Conservation (phyloP, 768 basidiomycete genomes). For the Pleurotus tuoliensis region DNA sequence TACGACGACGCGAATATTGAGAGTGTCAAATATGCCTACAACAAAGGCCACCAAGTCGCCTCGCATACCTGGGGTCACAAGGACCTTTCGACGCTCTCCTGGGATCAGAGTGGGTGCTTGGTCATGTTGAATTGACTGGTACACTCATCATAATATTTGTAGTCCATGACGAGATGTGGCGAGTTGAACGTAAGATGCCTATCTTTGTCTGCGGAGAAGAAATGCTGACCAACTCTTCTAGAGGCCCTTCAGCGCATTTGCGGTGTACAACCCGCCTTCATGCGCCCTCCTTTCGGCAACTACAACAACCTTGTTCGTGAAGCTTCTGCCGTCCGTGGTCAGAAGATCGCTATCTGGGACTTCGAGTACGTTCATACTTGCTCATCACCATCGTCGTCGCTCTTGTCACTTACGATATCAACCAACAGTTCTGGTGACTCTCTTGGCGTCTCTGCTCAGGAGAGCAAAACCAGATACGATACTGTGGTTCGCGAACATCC, state of each 20-base stretch:
- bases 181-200: slow-evolving; percentile 13
- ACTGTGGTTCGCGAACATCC: slow-evolving; percentile 25
- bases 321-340: slow-evolving; percentile 26
- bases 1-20: slow-evolving; percentile 17
- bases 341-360: slow-evolving; percentile 32
- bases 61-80: slow-evolving; percentile 9
- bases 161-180: slow-evolving; percentile 23
- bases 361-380: slow-evolving; percentile 17
- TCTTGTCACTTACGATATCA: not conserved
- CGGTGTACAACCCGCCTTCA: slow-evolving; percentile 41
- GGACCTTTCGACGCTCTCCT: slow-evolving; percentile 18
- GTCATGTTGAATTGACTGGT: too few species aligned
- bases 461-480: slow-evolving; percentile 27
- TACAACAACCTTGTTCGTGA: slow-evolving; percentile 45
- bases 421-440: slow-evolving; percentile 34
- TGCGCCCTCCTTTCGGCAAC: slow-evolving; percentile 46
- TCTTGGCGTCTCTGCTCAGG: slow-evolving; percentile 20
- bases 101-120: slow-evolving; percentile 16
- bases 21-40: slow-evolving; percentile 19
- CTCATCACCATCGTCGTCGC: not conserved
- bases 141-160: too few species aligned
- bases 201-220: not conserved
- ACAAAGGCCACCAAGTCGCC: slow-evolving; percentile 7
- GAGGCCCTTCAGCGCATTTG: slow-evolving; percentile 38
- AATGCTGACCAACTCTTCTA: slow-evolving; percentile 10